phyloP scores from a whole-genome alignment of 2,329 filamentous ascomycete species.

The Fusarium poae region DNA sequence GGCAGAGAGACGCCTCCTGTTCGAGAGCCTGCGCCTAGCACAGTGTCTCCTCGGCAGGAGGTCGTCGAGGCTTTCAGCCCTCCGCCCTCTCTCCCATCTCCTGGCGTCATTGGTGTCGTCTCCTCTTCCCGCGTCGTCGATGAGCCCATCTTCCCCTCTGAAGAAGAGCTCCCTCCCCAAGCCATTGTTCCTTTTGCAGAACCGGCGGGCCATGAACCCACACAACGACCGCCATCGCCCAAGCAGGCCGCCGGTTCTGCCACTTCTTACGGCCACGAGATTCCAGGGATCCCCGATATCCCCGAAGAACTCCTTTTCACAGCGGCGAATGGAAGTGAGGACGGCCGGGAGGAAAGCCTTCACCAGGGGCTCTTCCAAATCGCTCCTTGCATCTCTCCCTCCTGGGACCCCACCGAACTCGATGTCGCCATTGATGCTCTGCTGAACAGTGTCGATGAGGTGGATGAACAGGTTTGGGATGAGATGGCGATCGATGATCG shows the following conservation, averaged over 20 bases:
- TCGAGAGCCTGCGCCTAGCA: neutral
- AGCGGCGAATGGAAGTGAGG: neutral
- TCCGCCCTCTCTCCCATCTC: neutral
- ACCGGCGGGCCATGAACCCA: neutral
- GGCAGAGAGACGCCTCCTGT: neutral
- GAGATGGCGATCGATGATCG: neutral
- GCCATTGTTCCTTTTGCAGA: neutral
- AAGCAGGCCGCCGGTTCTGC: neutral
- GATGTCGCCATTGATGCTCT: neutral
- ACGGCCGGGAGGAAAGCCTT: neutral
- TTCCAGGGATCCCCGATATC: neutral
- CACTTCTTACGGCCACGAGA: neutral
- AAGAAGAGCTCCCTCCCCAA: neutral
- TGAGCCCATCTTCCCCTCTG: neutral
- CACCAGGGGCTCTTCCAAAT: neutral
- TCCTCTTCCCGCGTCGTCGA: constrained; percentile 3
- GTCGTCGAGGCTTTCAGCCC: neutral
- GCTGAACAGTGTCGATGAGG: neutral
- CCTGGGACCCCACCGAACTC: neutral
- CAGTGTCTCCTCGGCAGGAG: constrained; percentile 2
- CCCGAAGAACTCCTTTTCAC: neutral
- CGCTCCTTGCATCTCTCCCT: neutral
- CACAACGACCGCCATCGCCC: neutral
- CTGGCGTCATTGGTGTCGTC: neutral
- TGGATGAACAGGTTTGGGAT: neutral